Base-by-base conservation (phyloP, 768 basidiomycete genomes). In the Sistotremastrum suecicum region DNA sequence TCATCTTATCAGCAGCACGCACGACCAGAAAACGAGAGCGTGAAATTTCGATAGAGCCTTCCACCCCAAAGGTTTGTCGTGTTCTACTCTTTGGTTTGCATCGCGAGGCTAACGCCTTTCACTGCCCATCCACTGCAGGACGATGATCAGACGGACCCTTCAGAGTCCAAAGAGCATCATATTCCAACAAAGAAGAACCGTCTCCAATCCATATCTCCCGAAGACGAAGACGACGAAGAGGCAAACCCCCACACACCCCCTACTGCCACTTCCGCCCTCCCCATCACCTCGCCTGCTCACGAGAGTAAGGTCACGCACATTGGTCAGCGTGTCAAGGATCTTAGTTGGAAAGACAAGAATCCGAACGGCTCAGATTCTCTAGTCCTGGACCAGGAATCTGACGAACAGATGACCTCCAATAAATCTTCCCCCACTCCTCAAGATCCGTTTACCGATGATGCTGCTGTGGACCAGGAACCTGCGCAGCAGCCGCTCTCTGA, bases 241-340 rank as follows among this genome's bases (percentile, higher is more conserved):
- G 72, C 76, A 0, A 61, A 61, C 2, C 47, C 53, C 20, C 53
- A 46, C 40, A 34, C 53, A 41, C 47, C 30, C 12, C 28, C 11
- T 28, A 41, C 40, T 20, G 58, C 63, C 4, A 41, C 56, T 12
- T 54, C 62, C 1, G 51, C 40, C 3, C 54, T 59, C 7, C 28
- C 51, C 41, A 68, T 69, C 44, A 69, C 67, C 45, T 85, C 85
- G n/a, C 83, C 85, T 3, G 80, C 78, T 3, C 74, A 77, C 52
- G 82, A 85, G 61, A 74, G 81, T 63, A 85, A 82, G 66, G 75
- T 82, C 48, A 72, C 80, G 43, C 83, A 84, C 64, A 83, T 84
- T 53, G 83, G 80, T 50, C 78, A 78, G 55, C 79, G 80, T 30
- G 82, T 85, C 33, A 82, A 83, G 59, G 83, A 85, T 56, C 72